phyloP scores from a whole-genome alignment of 345 rosid genomes.

The Pugionium dolabratum region DNA sequence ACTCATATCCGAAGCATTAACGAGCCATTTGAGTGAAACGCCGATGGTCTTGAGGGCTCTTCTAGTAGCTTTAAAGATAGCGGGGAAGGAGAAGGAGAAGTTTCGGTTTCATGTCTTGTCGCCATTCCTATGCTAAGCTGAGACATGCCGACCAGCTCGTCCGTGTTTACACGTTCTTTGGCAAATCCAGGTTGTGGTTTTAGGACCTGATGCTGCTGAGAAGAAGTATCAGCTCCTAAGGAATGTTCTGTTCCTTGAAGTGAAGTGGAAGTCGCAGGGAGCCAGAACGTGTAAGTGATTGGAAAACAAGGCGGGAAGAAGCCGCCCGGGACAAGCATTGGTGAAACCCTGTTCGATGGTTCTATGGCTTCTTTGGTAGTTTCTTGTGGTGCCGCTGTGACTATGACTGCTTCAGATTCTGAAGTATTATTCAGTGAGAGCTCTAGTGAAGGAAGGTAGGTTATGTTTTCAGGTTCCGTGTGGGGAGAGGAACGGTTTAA shows the following conservation, averaged over 20 bases:
- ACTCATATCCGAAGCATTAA: slow-evolving; percentile 51
- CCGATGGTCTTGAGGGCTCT: slow-evolving; percentile 79
- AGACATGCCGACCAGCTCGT: slow-evolving; percentile 77
- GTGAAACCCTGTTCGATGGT: slow-evolving; percentile 41
- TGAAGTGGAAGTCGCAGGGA: slow-evolving; percentile 43
- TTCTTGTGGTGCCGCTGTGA: slow-evolving; percentile 51
- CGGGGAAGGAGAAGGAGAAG: slow-evolving; percentile 18
- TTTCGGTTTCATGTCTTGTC: slow-evolving; percentile 44
- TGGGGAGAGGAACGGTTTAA: slow-evolving; percentile 48
- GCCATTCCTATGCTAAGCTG: slow-evolving; percentile 67
- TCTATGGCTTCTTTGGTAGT: slow-evolving; percentile 43
- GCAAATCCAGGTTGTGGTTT: slow-evolving; percentile 73
- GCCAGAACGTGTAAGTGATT: slow-evolving; percentile 64
- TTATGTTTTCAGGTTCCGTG: slow-evolving; percentile 46
- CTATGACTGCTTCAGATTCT: slow-evolving; percentile 45
- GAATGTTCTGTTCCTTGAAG: slow-evolving; percentile 26
- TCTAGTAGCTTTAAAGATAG: slow-evolving; percentile 50
- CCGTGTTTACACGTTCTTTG: slow-evolving; percentile 73
- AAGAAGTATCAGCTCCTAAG: slow-evolving; percentile 36
- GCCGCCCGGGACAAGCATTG: slow-evolving; percentile 47
- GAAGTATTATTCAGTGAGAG: slow-evolving; percentile 55
- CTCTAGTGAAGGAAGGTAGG: slow-evolving; percentile 58
- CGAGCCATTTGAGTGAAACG: slow-evolving; percentile 72
- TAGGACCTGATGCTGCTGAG: slow-evolving; percentile 62
- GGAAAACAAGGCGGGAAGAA: slow-evolving; percentile 39